Conservation (phyloP, 1,139 yeast genomes). For the Pichia sp. region DNA sequence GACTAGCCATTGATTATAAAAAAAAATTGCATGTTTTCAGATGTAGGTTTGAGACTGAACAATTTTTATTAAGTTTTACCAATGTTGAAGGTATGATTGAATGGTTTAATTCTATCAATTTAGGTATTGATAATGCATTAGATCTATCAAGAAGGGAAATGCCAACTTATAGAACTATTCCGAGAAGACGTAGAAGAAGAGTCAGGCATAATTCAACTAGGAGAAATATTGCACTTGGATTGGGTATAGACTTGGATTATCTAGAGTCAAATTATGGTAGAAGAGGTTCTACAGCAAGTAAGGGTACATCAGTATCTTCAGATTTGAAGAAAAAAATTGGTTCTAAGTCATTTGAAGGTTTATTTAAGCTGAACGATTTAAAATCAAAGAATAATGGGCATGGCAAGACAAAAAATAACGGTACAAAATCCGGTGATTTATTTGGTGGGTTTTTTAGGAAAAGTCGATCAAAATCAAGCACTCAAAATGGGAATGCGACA, state of each 20-base stretch:
- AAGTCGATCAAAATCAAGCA: background rate
- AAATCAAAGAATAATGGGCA: background rate
- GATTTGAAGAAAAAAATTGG: background rate
- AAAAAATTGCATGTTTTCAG: slow-evolving; percentile 55
- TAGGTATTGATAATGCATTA: slow-evolving; percentile 59
- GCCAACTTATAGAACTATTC: slow-evolving; percentile 69
- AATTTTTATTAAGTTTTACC: slow-evolving; percentile 51
- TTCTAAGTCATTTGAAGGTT: background rate
- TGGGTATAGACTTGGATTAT: background rate
- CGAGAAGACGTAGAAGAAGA: slow-evolving; percentile 51
- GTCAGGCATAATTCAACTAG: background rate
- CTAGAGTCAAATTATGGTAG: background rate
- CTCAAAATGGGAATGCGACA: background rate
- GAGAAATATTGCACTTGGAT: slow-evolving; percentile 2
- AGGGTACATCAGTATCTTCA: background rate
- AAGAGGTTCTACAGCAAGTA: background rate
- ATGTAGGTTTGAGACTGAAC: slow-evolving; percentile 62
- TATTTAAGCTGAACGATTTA: slow-evolving; percentile 1
- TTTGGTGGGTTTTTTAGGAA: background rate
- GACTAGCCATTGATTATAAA: slow-evolving; percentile 63
- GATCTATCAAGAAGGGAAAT: slow-evolving; percentile 53
- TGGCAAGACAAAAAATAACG: background rate
- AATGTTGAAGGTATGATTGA: slow-evolving; percentile 52
- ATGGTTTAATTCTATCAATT: slow-evolving; percentile 55
- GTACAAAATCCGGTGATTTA: background rate